Percentiles rank a stretch among this genome's conserved stretches.
phyloP scores from a whole-genome alignment of 2,329 filamentous ascomycete species.

The Didymella arachidicola region DNA sequence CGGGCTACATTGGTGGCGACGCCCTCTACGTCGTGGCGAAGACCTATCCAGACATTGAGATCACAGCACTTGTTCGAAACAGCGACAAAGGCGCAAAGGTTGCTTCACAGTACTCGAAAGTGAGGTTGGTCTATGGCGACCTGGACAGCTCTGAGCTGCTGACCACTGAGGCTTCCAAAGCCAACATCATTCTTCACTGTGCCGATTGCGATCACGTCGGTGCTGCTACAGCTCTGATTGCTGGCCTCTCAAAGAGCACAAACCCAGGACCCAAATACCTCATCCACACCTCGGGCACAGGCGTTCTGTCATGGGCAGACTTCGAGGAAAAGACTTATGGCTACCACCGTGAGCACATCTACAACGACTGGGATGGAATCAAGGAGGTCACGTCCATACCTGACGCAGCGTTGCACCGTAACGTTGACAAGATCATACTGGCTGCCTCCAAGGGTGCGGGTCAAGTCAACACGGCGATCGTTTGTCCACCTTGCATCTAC shows the following conservation, averaged over 20 bases:
- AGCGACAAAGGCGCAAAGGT: constrained; percentile 58
- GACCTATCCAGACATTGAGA: constrained; percentile 59
- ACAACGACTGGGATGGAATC: constrained; percentile 67
- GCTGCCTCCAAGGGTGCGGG: constrained; percentile 55
- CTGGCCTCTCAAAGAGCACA: constrained; percentile 52
- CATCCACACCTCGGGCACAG: constrained; percentile 65
- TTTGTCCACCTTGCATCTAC: constrained; percentile 72
- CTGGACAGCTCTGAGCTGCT: constrained; percentile 40
- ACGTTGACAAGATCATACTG: constrained; percentile 74
- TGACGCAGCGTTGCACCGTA: constrained; percentile 66
- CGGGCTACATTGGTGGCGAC: constrained; percentile 47
- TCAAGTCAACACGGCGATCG: constrained; percentile 58
- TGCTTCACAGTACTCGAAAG: constrained; percentile 56
- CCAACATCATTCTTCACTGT: constrained; percentile 49
- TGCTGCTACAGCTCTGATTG: constrained; percentile 37
- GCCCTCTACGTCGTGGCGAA: constrained; percentile 48
- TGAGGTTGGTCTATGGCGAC: constrained; percentile 61
- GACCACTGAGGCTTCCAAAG: constrained; percentile 37
- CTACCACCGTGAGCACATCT: constrained; percentile 57
- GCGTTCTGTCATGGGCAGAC: constrained; percentile 63
- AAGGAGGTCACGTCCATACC: constrained; percentile 64
- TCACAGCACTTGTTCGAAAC: constrained; percentile 60
- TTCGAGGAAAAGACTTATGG: constrained; percentile 56
- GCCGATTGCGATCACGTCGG: constrained; percentile 41
- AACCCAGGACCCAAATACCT: constrained; percentile 53